A percentile compares a stretch with the other conserved stretches of the same genome.
phyloP scores from a whole-genome alignment of 1,284 basidiomycete species.

The Leccinum subfulvum region DNA sequence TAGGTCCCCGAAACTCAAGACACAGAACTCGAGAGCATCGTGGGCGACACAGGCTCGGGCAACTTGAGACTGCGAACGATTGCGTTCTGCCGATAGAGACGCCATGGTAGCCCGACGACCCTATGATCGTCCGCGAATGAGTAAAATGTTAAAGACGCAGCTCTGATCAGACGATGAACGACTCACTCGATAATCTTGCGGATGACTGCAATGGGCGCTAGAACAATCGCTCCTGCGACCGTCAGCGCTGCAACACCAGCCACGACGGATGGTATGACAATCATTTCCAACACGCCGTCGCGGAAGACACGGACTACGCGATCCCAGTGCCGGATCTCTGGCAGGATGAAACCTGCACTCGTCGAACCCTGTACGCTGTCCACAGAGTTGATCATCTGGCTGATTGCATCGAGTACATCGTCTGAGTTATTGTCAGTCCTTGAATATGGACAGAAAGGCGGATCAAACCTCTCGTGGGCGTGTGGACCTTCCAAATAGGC shows the following conservation, averaged over 20 bases:
- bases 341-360: constrained; percentile 10
- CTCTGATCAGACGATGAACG: background rate
- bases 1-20: background rate
- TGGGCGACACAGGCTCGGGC: background rate
- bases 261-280: constrained; percentile 9
- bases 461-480: constrained; percentile 12
- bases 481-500: constrained; percentile 13
- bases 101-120: constrained; percentile 8
- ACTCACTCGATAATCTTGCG: constrained; percentile 11
- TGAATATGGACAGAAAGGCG: background rate
- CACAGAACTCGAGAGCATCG: background rate
- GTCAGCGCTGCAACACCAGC: constrained; percentile 2
- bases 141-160: background rate
- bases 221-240: constrained; percentile 3
- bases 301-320: constrained; percentile 7
- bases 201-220: constrained; percentile 2
- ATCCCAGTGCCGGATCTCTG: constrained; percentile 12
- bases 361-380: constrained; percentile 15
- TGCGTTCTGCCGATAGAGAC: constrained; percentile 9
- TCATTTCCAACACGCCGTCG: constrained; percentile 5
- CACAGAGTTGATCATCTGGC: constrained; percentile 13
- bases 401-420: constrained; percentile 14
- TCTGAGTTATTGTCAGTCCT: background rate
- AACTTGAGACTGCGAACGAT: constrained; percentile 13
- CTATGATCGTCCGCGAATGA: background rate